phyloP scores from a whole-genome alignment of 176 grass and related monocot genomes.

The Bothriochloa decipiens region DNA sequence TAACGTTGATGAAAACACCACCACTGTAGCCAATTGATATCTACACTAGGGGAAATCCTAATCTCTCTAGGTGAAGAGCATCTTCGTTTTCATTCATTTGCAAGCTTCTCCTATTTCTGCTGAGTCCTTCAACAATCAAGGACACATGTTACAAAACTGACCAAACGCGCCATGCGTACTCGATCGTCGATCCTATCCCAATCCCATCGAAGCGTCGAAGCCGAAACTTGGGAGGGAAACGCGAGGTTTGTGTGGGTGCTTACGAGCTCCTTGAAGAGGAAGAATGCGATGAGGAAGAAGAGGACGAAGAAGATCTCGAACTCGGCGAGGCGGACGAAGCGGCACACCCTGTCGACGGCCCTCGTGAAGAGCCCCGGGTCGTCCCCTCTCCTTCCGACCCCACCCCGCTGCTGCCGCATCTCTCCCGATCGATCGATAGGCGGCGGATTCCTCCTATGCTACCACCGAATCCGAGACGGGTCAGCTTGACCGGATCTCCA shows the following conservation, averaged over 20 bases:
- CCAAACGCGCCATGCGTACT: not conserved
- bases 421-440: not conserved
- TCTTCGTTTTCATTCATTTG: not conserved
- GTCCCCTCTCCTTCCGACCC: conserved; percentile 17
- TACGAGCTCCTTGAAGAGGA: conserved; percentile 94
- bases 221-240: not conserved
- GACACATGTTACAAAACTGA: not conserved
- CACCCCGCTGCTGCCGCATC: conserved; percentile 56
- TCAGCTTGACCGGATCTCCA: not conserved
- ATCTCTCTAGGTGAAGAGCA: not conserved
- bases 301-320: conserved; percentile 98
- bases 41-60: not conserved
- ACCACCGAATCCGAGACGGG: conserved; percentile 4
- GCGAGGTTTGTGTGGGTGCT: not conserved
- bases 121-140: conserved; percentile 17
- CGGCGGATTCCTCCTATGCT: not conserved
- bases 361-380: conserved; percentile 58
- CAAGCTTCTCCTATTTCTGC: not conserved
- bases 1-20: not conserved
- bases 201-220: not conserved
- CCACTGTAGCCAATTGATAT: not conserved
- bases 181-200: not conserved
- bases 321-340: conserved; percentile 87
- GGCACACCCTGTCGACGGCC: conserved; percentile 71
- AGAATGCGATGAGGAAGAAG: conserved; percentile 80